Evolutionary conservation across 495 filamentous ascomycete genomes (phyloP), one percentile per base, ranked within the genome.

Genomic region (Hypoxylon subgilvum): DNA sequence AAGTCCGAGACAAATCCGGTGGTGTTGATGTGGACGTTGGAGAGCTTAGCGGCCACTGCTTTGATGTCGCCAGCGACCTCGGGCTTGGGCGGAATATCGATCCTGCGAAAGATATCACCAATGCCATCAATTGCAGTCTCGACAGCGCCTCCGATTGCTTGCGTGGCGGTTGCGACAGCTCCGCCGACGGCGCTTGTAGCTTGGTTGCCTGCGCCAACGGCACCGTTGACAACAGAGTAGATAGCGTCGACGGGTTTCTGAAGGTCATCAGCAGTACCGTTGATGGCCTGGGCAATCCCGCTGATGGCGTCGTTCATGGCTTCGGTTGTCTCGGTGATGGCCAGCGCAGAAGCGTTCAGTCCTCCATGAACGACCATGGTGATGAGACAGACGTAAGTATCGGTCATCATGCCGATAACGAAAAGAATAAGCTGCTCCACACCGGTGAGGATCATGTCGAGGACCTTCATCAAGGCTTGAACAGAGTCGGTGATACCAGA

Each of bases 371-470:
- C 83, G 9, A 88, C 88, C 59, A 96, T 78, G 8, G 86, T 86
- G 65, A 91, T 88, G 18, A 98, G 77, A 66, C 94, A 98, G 52
- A 90, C 78, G 66, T 95, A 97, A 4, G 90, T 96, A 40, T 84
- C 85, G 25, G 89, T 91, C 74, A 96, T 82, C 75, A 96, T 83
- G 70, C 94, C 89, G 73, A 97, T 86, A 65, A 90, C 77, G 74
- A 97, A 97, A 47, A 96, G 76, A 40, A 97, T 83, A 14, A 98
- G 84, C 68, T 89, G 86, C 74, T 96, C 89, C 12, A 97, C 84
- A 32, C 82, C 91, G 6, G 87, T 94, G 58, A 97, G 78, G 45
- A 85, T 86, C 66, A 97, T 75, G 31, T 82, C 74, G 32, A 97
- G 76, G 73, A 95, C 84, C 6, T 83, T 76, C 69, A 88, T 87